These are phyloP conservation scores for Venturia oleaginea DNA, from an alignment of 2,329 filamentous ascomycete species.

Conservation along the genomic window DNA sequence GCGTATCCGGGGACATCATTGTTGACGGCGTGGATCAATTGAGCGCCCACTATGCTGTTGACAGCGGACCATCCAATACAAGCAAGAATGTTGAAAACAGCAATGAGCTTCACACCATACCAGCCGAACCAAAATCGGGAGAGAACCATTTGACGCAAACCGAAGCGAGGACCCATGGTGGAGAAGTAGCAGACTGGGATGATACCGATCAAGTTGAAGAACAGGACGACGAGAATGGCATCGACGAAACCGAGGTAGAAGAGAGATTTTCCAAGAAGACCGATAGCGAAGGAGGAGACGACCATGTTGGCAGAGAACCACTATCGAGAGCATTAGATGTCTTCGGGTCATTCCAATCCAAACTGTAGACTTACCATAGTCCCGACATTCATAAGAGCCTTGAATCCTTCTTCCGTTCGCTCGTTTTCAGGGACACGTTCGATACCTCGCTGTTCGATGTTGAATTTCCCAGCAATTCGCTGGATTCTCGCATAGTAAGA, in stretches of 20 bases:
- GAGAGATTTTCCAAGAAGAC: conserved; percentile 58
- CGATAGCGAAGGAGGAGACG: conserved; percentile 67
- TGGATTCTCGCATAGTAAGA: conserved; percentile 50
- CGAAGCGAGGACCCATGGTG: conserved; percentile 65
- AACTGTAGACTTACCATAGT: conserved; percentile 52
- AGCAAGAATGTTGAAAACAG: conserved; percentile 60
- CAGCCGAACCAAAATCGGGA: conserved; percentile 69
- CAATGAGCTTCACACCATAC: conserved; percentile 39
- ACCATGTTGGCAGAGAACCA: conserved; percentile 75
- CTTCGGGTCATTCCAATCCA: conserved; percentile 4
- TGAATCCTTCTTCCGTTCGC: conserved; percentile 49
- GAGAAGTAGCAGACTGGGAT: conserved; percentile 68
- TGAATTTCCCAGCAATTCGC: conserved; percentile 53
- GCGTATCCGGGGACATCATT: conserved; percentile 59
- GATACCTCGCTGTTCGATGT: conserved; percentile 66
- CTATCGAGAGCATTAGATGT: conserved; percentile 28
- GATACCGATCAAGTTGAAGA: conserved; percentile 67
- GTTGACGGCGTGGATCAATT: conserved; percentile 68
- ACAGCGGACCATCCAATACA: conserved; percentile 69
- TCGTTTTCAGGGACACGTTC: conserved; percentile 65
- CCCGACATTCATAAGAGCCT: conserved; percentile 52
- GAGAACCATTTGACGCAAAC: conserved; percentile 72
- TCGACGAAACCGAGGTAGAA: conserved; percentile 67
- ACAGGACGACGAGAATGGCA: conserved; percentile 60
- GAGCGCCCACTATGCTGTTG: conserved; percentile 71